A percentile compares a stretch with the other conserved stretches of the same genome.
phyloP scores from a whole-genome alignment of 176 grass and related monocot genomes.

The Poa annua region DNA sequence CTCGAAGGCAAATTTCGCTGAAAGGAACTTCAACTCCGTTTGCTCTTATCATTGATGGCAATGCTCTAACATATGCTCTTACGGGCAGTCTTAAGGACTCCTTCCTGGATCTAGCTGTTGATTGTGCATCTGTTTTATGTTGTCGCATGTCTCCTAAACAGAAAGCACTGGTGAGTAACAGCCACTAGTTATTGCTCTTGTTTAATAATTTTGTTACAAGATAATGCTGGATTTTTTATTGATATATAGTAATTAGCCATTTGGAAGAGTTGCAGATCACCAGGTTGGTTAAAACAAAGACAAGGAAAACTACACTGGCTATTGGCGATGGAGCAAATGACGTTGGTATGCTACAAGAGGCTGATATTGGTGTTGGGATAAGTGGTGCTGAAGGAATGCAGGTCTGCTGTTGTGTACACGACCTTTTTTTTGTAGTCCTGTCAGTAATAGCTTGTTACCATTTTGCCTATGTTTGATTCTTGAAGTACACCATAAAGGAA shows the following conservation, averaged over 20 bases:
- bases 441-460: neutral
- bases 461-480: slow-evolving; percentile 18
- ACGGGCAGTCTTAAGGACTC: slow-evolving; percentile 57
- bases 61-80: slow-evolving; percentile 78
- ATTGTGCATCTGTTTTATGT: slow-evolving; percentile 89
- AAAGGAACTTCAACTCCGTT: slow-evolving; percentile 56
- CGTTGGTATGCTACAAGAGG: slow-evolving; percentile 98
- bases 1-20: slow-evolving; percentile 42
- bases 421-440: neutral
- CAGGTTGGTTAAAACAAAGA: slow-evolving; percentile 75
- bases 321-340: slow-evolving; percentile 98
- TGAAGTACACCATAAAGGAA: slow-evolving; percentile 21
- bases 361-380: slow-evolving; percentile 94
- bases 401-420: slow-evolving; percentile 49
- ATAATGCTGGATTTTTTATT: slow-evolving; percentile 3
- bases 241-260: slow-evolving; percentile 10
- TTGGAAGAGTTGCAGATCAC: slow-evolving; percentile 68
- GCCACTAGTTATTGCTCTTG: neutral
- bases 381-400: slow-evolving; percentile 99
- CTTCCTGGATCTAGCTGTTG: slow-evolving; percentile 81
- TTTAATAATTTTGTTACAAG: slow-evolving; percentile 31
- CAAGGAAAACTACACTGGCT: slow-evolving; percentile 75
- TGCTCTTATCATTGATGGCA: slow-evolving; percentile 92
- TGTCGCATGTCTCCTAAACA: slow-evolving; percentile 95
- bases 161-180: slow-evolving; percentile 83